Base-by-base conservation (phyloP, 106 monocot species). In the Dioscorea dumetorum region DNA sequence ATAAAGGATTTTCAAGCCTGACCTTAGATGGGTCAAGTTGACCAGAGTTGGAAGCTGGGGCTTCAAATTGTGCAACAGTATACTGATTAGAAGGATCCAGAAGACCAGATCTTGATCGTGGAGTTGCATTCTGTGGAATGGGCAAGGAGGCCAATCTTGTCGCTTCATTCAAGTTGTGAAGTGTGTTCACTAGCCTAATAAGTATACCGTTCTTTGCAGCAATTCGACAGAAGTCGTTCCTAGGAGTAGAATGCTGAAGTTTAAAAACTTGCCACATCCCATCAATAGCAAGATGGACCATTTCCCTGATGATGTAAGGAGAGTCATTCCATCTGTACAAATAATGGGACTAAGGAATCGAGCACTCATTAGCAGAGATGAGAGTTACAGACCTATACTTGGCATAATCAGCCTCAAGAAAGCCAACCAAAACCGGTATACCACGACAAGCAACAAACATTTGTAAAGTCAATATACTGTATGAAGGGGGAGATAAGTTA, bases 231-330 rank as follows among this genome's bases (percentile, higher is more conserved):
- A 94, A 94, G 66, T 90, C 90, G 74, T 94, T 90, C 61, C 87
- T 77, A 41, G 69, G 82, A 61, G 77, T 84, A 48, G 86, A 82
- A 19, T 87, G 87, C 69, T 90, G 84, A 22, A 94, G 78, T 63
- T 90, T 90, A 83, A 94, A 90, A 32, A 94, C 90, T 71, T 90
- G 94, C 90, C 94, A 94, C 79, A 94, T 94, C 66, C 90, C 90
- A 87, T 94, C 94, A 31, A 94, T 87, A 3, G 94, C 90, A 52
- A 94, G 78, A 80, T 94, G 94, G 69, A 94, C 94, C 94, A 94
- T 87, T 73, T 90, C 90, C 80, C 94, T 94, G 76, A 24, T 64
- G 22, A 80, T 48, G 41, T 52, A 28, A 35, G 65, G 20, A 56
- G 2, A 48, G 48, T 82, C 24, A 75, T 50, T 62, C 34, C 35